Percentiles rank a stretch among this genome's conserved stretches.
These are phyloP conservation scores for Galerina marginata DNA, from an alignment of 768 basidiomycete genomes.

Conservation along the genomic window DNA sequence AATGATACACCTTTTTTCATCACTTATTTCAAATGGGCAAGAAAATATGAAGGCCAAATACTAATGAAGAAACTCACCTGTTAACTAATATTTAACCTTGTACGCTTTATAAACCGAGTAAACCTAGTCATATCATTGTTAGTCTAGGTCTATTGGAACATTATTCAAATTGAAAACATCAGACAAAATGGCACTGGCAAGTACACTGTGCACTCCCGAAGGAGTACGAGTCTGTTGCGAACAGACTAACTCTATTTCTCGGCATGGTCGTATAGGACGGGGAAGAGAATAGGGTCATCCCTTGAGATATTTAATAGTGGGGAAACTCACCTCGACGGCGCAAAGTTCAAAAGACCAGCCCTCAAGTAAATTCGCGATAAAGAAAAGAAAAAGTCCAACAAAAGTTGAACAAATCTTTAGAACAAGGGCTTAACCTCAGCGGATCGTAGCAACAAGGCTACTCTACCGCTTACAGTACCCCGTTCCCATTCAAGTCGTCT, in stretches of 20 bases:
- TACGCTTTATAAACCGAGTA: background rate
- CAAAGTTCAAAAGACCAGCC: slow-evolving; percentile 38
- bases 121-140: background rate
- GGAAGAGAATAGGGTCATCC: slow-evolving; percentile 90
- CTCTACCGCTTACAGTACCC: slow-evolving; percentile 80
- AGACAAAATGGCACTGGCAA: slow-evolving; percentile 92
- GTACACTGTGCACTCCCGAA: slow-evolving; percentile 66
- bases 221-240: slow-evolving; percentile 70
- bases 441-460: slow-evolving; percentile 82
- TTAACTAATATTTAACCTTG: too few species aligned
- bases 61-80: too few species aligned
- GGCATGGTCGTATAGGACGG: slow-evolving; percentile 91
- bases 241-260: slow-evolving; percentile 80
- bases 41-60: too few species aligned
- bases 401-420: slow-evolving; percentile 69
- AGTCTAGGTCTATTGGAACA: background rate
- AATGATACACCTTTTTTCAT: slow-evolving; percentile 72
- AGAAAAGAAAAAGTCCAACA: slow-evolving; percentile 49
- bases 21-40: slow-evolving; percentile 24
- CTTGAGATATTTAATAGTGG: background rate
- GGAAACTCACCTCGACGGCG: slow-evolving; percentile 15
- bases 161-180: slow-evolving; percentile 38
- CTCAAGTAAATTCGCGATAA: slow-evolving; percentile 38
- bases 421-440: slow-evolving; percentile 78
- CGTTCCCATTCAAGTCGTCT: slow-evolving; percentile 79